These are phyloP conservation scores for Hyaloperonospora arabidopsidis DNA, from an alignment of 352 stramenopile genomes.

Conservation along the genomic window DNA sequence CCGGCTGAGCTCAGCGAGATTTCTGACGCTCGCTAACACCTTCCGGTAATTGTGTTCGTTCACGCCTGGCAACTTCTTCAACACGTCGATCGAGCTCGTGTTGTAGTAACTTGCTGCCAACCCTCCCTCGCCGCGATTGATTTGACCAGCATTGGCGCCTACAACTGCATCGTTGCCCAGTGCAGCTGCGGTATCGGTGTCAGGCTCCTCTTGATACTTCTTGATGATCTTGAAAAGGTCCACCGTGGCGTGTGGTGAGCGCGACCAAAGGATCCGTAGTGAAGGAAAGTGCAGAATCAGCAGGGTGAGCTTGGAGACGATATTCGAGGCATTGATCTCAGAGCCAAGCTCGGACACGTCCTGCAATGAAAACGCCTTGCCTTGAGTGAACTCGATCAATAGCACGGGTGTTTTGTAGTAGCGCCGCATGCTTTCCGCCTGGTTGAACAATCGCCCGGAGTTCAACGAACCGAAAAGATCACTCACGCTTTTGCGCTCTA, in stretches of 20 bases:
- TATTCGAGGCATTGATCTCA: slow-evolving; percentile 90
- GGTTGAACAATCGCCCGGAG: slow-evolving; percentile 93
- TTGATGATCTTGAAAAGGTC: slow-evolving; percentile 82
- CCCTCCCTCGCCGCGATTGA: slow-evolving; percentile 23
- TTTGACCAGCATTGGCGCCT: slow-evolving; percentile 17
- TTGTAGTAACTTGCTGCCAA: slow-evolving; percentile 70
- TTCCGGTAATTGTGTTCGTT: slow-evolving; percentile 89
- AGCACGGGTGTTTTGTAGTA: slow-evolving; percentile 87
- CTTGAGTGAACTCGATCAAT: slow-evolving; percentile 93
- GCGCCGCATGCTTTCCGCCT: slow-evolving; percentile 82
- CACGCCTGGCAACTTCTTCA: slow-evolving; percentile 94
- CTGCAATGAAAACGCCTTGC: slow-evolving; percentile 82
- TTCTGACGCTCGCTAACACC: slow-evolving; percentile 60
- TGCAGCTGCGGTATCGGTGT: slow-evolving; percentile 62
- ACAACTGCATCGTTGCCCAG: slow-evolving; percentile 42
- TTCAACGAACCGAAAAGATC: slow-evolving; percentile 96
- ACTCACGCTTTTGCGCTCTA: slow-evolving; percentile 93
- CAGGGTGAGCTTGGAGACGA: slow-evolving; percentile 93
- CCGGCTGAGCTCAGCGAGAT: slow-evolving; percentile 67
- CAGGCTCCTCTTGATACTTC: slow-evolving; percentile 75
- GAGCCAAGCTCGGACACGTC: slow-evolving; percentile 83
- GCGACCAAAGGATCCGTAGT: slow-evolving; percentile 93
- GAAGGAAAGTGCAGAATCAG: slow-evolving; percentile 92
- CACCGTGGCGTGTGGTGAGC: slow-evolving; percentile 86
- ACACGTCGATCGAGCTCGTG: slow-evolving; percentile 88